A percentile compares a stretch with the other conserved stretches of the same genome.
phyloP scores from a whole-genome alignment of 768 basidiomycete genomes.

The Lactifluus hygrophoroides region DNA sequence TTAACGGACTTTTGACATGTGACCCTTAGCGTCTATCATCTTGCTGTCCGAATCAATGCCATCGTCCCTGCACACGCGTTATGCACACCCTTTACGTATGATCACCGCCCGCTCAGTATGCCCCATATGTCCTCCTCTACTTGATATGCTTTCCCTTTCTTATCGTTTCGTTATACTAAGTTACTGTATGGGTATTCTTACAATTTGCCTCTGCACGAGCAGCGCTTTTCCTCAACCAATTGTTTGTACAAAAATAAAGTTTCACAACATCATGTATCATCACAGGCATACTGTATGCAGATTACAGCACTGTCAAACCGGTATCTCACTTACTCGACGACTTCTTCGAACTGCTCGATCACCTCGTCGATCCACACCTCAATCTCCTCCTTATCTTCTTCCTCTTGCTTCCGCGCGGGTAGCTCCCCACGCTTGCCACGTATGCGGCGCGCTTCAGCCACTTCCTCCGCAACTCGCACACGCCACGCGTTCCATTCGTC shows the following conservation, averaged over 20 bases:
- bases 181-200: too few relatives aligned
- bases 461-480: constrained; percentile 52
- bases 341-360: constrained; percentile 79
- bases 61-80: not conserved
- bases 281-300: not conserved
- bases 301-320: not conserved
- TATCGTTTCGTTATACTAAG: too few relatives aligned
- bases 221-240: too few relatives aligned
- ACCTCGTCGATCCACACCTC: constrained; percentile 94
- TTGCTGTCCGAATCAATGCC: too few relatives aligned
- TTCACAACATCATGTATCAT: not conserved
- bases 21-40: not conserved
- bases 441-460: constrained; percentile 46
- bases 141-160: not conserved
- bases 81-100: not conserved
- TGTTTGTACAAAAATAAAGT: too few relatives aligned
- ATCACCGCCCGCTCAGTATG: not conserved
- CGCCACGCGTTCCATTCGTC: constrained; percentile 99
- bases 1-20: too few relatives aligned
- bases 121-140: not conserved
- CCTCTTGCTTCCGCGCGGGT: constrained; percentile 33
- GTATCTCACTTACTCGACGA: constrained; percentile 40
- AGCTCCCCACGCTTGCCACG: constrained; percentile 27
- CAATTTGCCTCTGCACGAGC: not conserved
- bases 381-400: constrained; percentile 76